These are phyloP conservation scores for Aspergillus sp. DNA, from an alignment of 2,329 filamentous ascomycete genomes.

Conservation along the genomic window DNA sequence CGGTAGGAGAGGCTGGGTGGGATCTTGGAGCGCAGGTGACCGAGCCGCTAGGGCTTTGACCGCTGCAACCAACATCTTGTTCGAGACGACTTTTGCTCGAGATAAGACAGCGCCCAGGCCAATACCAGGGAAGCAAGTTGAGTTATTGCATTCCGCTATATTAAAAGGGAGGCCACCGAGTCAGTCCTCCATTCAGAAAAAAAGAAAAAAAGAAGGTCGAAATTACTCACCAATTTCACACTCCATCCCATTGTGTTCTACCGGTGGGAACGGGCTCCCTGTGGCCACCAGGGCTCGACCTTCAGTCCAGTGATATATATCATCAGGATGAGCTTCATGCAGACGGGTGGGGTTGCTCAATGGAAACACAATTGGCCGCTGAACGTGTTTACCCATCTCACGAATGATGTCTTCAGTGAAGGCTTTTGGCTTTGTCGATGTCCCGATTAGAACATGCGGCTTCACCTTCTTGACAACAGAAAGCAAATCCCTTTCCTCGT, in stretches of 20 bases:
- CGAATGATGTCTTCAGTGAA: constrained; percentile 71
- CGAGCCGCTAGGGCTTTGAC: constrained; percentile 66
- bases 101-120: constrained; percentile 73
- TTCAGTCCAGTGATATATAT: constrained; percentile 73
- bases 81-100: constrained; percentile 62
- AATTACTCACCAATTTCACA: constrained; percentile 48
- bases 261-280: constrained; percentile 74
- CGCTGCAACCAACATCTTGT: constrained; percentile 77
- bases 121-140: constrained; percentile 78
- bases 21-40: constrained; percentile 65
- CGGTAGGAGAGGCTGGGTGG: constrained; percentile 64
- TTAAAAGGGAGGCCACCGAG: neutral
- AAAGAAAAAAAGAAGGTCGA: neutral
- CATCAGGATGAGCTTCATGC: constrained; percentile 74
- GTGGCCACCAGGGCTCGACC: constrained; percentile 77
- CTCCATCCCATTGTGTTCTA: constrained; percentile 53
- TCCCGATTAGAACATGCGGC: constrained; percentile 79
- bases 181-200: too few species aligned
- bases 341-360: constrained; percentile 80
- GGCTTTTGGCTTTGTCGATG: constrained; percentile 69
- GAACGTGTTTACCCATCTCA: constrained; percentile 70
- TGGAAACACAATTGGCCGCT: constrained; percentile 73
- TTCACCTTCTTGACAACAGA: constrained; percentile 66
- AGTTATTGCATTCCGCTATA: constrained; percentile 82
- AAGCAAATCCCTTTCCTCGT: constrained; percentile 55